phyloP scores from a whole-genome alignment of 2,329 filamentous ascomycete species.

The Nothophaeocryptopus gaeumannii region DNA sequence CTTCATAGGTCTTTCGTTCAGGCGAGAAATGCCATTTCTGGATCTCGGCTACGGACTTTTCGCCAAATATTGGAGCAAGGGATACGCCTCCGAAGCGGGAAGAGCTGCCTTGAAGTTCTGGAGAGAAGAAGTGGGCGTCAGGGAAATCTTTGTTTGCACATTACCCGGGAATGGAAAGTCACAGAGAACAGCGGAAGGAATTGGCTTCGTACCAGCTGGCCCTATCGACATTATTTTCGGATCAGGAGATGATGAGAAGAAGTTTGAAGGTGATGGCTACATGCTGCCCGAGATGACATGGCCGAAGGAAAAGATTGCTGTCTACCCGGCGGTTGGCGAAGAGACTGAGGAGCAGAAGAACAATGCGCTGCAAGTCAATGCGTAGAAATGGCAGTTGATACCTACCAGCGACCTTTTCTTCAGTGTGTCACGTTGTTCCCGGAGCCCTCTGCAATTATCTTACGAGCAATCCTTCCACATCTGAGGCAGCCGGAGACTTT shows the following conservation, averaged over 20 bases:
- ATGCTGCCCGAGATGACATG: constrained; percentile 10
- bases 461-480: too few species aligned
- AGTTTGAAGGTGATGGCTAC: neutral
- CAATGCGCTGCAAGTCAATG: neutral
- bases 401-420: too few species aligned
- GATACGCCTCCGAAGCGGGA: constrained; percentile 13
- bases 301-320: neutral
- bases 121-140: constrained; percentile 8
- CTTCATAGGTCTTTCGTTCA: constrained; percentile 6
- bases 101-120: constrained; percentile 3
- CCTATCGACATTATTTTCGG: constrained; percentile 4
- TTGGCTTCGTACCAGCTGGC: constrained; percentile 8
- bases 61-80: neutral
- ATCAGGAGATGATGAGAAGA: neutral
- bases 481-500: too few species aligned
- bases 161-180: constrained; percentile 1
- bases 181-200: constrained; percentile 1
- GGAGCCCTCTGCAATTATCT: too few species aligned
- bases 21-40: constrained; percentile 9
- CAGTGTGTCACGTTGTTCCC: too few species aligned
- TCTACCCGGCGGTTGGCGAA: constrained; percentile 1
- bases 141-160: constrained; percentile 4
- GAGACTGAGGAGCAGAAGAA: constrained; percentile 7
- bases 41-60: constrained; percentile 14
- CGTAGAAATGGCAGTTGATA: too few species aligned